Evolutionary conservation across 2,329 filamentous ascomycete species (phyloP).

Genomic region (Diaporthe ampelina): DNA sequence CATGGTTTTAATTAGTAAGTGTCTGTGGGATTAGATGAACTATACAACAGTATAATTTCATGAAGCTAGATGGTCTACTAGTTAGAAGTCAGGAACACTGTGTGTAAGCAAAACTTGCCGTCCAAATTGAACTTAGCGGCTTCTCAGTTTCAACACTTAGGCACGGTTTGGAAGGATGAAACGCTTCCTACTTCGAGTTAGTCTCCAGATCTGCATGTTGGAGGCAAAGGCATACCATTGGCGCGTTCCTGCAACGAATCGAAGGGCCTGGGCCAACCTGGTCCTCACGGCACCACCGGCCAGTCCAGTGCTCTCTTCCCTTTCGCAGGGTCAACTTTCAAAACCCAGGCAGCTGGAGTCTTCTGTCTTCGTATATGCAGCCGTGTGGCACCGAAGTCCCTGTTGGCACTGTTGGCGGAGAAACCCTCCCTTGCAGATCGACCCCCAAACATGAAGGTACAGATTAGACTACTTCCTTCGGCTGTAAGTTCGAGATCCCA

Average conservation of each 20-base stretch:
- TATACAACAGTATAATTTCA: not conserved
- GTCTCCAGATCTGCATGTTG: not conserved
- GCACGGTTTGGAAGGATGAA: not conserved
- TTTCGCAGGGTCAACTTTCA: not conserved
- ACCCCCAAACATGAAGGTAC: too few species aligned
- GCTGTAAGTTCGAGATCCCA: too few species aligned
- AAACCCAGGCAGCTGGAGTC: not conserved
- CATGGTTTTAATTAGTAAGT: not conserved
- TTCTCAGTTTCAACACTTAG: not conserved
- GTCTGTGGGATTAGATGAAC: not conserved
- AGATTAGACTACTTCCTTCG: too few species aligned
- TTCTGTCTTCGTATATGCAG: not conserved
- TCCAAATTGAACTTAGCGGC: not conserved
- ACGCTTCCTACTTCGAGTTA: not conserved
- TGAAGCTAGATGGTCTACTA: too few species aligned
- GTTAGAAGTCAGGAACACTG: not conserved
- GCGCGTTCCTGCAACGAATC: slow-evolving; percentile 1
- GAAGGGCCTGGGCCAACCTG: not conserved
- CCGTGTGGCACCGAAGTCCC: not conserved
- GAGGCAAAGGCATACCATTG: not conserved
- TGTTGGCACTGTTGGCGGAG: slow-evolving; percentile 1
- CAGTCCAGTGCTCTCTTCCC: not conserved
- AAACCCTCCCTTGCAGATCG: too few species aligned
- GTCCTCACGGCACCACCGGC: not conserved
- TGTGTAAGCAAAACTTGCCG: not conserved